Evolutionary conservation across 352 stramenopile genomes (phyloP).

Genomic region (Elongisporangium undulatum): DNA sequence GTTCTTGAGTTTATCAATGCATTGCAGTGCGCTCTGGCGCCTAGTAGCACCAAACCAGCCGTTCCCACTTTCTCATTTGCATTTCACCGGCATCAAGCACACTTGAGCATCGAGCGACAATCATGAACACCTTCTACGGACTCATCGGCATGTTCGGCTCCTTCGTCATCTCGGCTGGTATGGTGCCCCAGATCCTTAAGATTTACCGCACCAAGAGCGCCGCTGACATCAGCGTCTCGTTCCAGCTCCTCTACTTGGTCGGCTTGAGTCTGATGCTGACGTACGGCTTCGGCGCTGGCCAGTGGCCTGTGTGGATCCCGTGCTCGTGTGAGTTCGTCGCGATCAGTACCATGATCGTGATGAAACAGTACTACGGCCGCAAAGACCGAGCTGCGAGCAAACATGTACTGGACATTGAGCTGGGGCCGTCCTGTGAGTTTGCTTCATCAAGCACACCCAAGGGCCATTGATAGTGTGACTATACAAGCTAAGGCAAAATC

Average conservation of each 20-base stretch:
- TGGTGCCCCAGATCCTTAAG: slow-evolving; percentile 61
- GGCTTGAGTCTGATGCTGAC: slow-evolving; percentile 34
- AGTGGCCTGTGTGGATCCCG: slow-evolving; percentile 63
- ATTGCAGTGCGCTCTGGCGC: too few species aligned
- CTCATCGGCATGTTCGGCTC: slow-evolving; percentile 51
- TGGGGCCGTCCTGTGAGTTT: neutral
- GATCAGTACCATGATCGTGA: slow-evolving; percentile 27
- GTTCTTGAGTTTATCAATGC: too few species aligned
- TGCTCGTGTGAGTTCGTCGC: slow-evolving; percentile 39
- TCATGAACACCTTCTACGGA: slow-evolving; percentile 32
- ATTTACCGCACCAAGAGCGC: slow-evolving; percentile 53
- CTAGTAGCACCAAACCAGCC: too few species aligned
- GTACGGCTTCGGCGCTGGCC: slow-evolving; percentile 39
- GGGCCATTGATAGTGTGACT: too few species aligned
- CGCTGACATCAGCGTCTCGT: slow-evolving; percentile 49
- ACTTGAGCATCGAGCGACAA: slow-evolving; percentile 7
- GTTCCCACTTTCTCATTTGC: too few species aligned
- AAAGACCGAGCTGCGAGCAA: slow-evolving; percentile 1
- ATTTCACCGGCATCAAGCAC: too few species aligned
- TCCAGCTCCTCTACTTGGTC: slow-evolving; percentile 39
- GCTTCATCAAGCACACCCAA: too few species aligned
- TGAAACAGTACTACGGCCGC: slow-evolving; percentile 44
- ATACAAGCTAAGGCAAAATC: too few species aligned
- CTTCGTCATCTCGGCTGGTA: slow-evolving; percentile 51
- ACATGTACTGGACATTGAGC: neutral